A percentile compares a stretch with the other conserved stretches of the same genome.
These are phyloP conservation scores for Beauveria asiatica DNA, from an alignment of 2,329 filamentous ascomycete genomes.

Conservation along the genomic window DNA sequence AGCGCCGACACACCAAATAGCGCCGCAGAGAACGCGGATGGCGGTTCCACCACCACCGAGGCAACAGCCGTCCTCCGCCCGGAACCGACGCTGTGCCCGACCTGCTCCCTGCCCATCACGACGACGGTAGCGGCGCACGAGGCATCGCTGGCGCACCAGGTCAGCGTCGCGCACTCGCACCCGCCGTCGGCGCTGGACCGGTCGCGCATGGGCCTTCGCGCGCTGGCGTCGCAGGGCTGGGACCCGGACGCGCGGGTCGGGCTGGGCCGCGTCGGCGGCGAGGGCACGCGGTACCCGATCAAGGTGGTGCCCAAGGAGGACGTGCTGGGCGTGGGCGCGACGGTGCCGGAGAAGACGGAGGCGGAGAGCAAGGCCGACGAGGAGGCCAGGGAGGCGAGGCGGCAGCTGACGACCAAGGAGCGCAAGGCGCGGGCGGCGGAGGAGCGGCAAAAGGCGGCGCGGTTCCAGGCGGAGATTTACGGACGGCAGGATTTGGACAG, in stretches of 20 bases:
- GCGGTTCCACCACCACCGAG: constrained; percentile 3
- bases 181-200: constrained; percentile 66
- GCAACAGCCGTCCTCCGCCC: neutral
- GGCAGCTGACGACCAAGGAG: constrained; percentile 61
- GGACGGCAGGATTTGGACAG: constrained; percentile 65
- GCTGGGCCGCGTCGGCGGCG: constrained; percentile 49
- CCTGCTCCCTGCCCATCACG: constrained; percentile 29
- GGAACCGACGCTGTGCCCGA: constrained; percentile 20
- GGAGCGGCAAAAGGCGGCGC: constrained; percentile 54
- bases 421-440: constrained; percentile 52
- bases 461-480: constrained; percentile 63
- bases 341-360: constrained; percentile 31
- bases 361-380: constrained; percentile 33
- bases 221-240: constrained; percentile 62
- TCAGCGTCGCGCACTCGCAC: constrained; percentile 59
- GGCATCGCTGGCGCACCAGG: constrained; percentile 61
- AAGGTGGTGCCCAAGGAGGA: constrained; percentile 65
- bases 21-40: constrained; percentile 14
- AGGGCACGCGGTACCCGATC: constrained; percentile 69
- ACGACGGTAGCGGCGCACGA: constrained; percentile 38
- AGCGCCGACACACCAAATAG: neutral
- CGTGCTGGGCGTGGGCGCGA: constrained; percentile 62
- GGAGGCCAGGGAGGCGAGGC: constrained; percentile 33
- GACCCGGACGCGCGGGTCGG: constrained; percentile 65
- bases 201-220: constrained; percentile 58